Evolutionary conservation across 2,329 filamentous ascomycete genomes (phyloP).

Genomic region (Fonsecaea monophora): DNA sequence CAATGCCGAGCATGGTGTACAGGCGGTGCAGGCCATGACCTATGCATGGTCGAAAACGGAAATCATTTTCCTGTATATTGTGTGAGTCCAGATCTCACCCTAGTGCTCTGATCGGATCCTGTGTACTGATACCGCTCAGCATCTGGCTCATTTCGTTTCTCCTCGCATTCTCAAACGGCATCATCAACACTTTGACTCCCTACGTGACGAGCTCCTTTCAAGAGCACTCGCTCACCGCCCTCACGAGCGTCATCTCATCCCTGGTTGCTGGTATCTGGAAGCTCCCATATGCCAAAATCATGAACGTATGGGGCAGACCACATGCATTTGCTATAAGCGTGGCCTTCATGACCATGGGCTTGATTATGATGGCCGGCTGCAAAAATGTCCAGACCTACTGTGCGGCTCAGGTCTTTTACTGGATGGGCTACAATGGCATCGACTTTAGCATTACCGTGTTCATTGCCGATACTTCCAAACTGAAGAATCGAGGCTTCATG

Average conservation of each 20-base stretch:
- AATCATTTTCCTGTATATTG: too few relatives aligned
- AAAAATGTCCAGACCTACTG: constrained; percentile 65
- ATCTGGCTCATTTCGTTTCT: too few relatives aligned
- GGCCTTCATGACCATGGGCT: constrained; percentile 49
- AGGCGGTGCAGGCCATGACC: too few relatives aligned
- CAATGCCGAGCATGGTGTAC: too few relatives aligned
- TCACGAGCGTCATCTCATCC: constrained; percentile 59
- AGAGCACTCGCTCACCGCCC: constrained; percentile 59
- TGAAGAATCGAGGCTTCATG: constrained; percentile 34
- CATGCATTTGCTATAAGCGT: constrained; percentile 59
- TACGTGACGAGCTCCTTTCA: constrained; percentile 60
- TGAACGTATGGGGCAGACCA: constrained; percentile 68
- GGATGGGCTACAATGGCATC: constrained; percentile 42
- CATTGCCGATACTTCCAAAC: constrained; percentile 45
- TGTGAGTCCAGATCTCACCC: too few relatives aligned
- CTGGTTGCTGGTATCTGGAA: constrained; percentile 63
- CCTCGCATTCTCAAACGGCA: too few relatives aligned
- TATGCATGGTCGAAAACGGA: too few relatives aligned
- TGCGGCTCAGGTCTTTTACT: constrained; percentile 66
- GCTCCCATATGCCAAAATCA: constrained; percentile 65
- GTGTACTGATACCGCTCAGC: too few relatives aligned
- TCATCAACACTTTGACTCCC: too few relatives aligned
- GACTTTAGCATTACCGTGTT: constrained; percentile 41
- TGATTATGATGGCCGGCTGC: constrained; percentile 67
- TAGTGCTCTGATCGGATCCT: too few relatives aligned